Percentiles rank a stretch among this genome's conserved stretches.
phyloP scores from a whole-genome alignment of 371 early-diverging fungal genomes.

The Mortierella sp. region DNA sequence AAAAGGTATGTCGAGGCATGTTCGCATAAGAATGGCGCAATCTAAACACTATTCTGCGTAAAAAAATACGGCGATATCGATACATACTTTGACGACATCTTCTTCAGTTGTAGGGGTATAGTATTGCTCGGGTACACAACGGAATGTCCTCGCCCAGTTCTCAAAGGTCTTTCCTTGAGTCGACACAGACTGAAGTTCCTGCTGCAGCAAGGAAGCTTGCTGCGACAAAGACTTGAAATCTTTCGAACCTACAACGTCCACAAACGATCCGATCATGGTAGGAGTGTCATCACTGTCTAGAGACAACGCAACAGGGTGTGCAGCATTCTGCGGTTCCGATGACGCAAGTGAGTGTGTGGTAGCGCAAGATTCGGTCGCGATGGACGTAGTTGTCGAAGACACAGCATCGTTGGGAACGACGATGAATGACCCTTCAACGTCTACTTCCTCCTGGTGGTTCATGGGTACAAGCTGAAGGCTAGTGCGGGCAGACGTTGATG shows the following conservation, averaged over 20 bases:
- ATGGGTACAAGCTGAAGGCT: background rate
- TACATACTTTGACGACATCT: conserved; percentile 68
- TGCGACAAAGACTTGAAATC: too few relatives aligned
- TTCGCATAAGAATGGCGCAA: background rate
- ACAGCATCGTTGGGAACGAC: conserved; percentile 7
- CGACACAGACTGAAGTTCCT: conserved; percentile 17
- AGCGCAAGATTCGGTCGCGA: background rate
- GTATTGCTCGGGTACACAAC: conserved; percentile 68
- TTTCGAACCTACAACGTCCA: background rate
- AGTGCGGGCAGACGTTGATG: background rate
- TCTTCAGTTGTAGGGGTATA: conserved; percentile 73
- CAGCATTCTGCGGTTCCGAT: too few relatives aligned
- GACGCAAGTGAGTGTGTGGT: too few relatives aligned
- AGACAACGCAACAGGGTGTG: too few relatives aligned
- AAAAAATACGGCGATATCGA: background rate
- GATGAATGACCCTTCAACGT: conserved; percentile 23
- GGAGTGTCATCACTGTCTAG: background rate
- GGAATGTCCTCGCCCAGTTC: conserved; percentile 86
- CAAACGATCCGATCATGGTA: background rate
- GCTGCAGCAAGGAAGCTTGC: conserved; percentile 1
- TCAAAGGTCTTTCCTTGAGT: conserved; percentile 52
- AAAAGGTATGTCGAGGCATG: background rate
- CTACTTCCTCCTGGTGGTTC: conserved; percentile 5
- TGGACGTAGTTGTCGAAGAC: background rate
- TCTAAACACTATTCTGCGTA: conserved; percentile 2